These are phyloP conservation scores for Vanrija pseudolonga DNA, from an alignment of 1,284 basidiomycete species.

Conservation along the genomic window DNA sequence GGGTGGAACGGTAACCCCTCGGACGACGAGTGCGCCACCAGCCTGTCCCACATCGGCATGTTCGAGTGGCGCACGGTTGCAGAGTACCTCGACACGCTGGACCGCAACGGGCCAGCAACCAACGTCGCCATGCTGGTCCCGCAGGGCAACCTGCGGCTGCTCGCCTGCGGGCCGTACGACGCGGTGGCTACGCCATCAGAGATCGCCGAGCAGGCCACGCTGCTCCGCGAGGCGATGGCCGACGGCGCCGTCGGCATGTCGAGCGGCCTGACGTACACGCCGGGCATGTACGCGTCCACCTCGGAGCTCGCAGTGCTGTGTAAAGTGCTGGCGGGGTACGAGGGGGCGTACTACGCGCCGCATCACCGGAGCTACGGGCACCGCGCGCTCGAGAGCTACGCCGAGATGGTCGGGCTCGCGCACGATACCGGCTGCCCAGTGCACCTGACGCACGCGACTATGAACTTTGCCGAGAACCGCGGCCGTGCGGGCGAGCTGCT, in stretches of 20 bases:
- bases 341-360: constrained; percentile 42
- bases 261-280: constrained; percentile 48
- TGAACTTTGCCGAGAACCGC: constrained; percentile 46
- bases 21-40: constrained; percentile 28
- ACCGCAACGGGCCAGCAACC: constrained; percentile 34
- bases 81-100: constrained; percentile 42
- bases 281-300: constrained; percentile 47
- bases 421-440: constrained; percentile 35
- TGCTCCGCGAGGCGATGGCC: constrained; percentile 32
- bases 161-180: constrained; percentile 42
- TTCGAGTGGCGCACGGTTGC: constrained; percentile 36
- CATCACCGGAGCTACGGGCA: constrained; percentile 45
- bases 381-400: constrained; percentile 39
- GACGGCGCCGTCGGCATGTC: constrained; percentile 48
- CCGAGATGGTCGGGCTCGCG: constrained; percentile 43
- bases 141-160: constrained; percentile 44
- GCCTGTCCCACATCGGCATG: constrained; percentile 26
- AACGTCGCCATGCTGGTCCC: constrained; percentile 47
- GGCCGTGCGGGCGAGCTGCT: constrained; percentile 36
- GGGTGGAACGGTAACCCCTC: constrained; percentile 48
- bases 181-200: constrained; percentile 22
- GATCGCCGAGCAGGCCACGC: constrained; percentile 27
- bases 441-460: constrained; percentile 46
- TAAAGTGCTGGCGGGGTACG: constrained; percentile 27
- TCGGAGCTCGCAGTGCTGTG: constrained; percentile 40